Evolutionary conservation across 345 rosid genomes (phyloP).

Genomic region (Geranium brycei): DNA sequence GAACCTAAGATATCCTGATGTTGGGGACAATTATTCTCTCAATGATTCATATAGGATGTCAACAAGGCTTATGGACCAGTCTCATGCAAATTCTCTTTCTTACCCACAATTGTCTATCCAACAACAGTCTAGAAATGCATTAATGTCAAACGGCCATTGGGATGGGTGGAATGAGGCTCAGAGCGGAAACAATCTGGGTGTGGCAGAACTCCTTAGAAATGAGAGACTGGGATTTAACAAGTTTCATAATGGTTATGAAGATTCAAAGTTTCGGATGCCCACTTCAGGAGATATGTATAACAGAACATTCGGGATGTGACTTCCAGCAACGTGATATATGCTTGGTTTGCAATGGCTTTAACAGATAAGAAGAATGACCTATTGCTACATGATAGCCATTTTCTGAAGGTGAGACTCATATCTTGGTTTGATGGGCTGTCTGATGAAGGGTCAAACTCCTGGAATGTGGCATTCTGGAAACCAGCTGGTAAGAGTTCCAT

Average conservation of each 20-base stretch:
- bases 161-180: slow-evolving; percentile 31
- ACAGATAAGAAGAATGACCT: not conserved
- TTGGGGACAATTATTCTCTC: slow-evolving; percentile 20
- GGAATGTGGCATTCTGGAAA: slow-evolving; percentile 12
- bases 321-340: not conserved
- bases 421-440: slow-evolving; percentile 21
- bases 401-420: slow-evolving; percentile 13
- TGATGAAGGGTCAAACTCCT: slow-evolving; percentile 26
- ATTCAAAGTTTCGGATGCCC: slow-evolving; percentile 25
- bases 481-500: slow-evolving; percentile 17
- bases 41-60: slow-evolving; percentile 18
- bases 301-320: slow-evolving; percentile 37
- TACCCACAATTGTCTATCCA: slow-evolving; percentile 20
- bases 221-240: slow-evolving; percentile 26
- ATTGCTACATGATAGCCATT: not conserved
- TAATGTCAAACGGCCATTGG: slow-evolving; percentile 27
- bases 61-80: slow-evolving; percentile 17
- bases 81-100: slow-evolving; percentile 17
- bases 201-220: slow-evolving; percentile 21
- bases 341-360: not conserved
- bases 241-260: slow-evolving; percentile 20
- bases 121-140: slow-evolving; percentile 15
- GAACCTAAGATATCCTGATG: slow-evolving; percentile 15
- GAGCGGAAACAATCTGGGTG: slow-evolving; percentile 13
- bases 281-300: slow-evolving; percentile 28